Evolutionary conservation across 2,329 filamentous ascomycete genomes (phyloP), one percentile per base, ranked within the genome.

Genomic region (Pyrenophora graminea): DNA sequence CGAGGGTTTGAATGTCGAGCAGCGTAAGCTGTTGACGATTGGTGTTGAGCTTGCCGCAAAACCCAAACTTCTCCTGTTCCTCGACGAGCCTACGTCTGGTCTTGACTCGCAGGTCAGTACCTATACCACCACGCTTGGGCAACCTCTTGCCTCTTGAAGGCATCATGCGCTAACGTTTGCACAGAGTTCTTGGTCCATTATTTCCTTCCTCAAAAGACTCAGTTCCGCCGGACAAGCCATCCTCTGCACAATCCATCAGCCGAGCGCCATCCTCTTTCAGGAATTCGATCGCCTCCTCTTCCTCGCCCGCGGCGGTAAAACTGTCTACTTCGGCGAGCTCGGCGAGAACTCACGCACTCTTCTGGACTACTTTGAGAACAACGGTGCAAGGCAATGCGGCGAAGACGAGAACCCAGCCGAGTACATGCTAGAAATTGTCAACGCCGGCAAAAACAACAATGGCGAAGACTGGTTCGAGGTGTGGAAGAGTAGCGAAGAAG

Each of bases 31-130:
- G 41, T 76, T 89, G 7, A 89, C 87, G 0, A 90, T 90, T 52
- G 87, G 85, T 55, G 86, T 89, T 8, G 87, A 90, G 65, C 75
- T 90, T 12, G 87, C 86, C 6, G 86, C 87, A 2, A 85, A 88
- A 65, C 87, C 87, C 0, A 80, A 80, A 53, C 76, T 86, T 0
- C 71, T 86, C 0, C 78, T 87, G 1, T 87, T 86, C 72, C 75
- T 86, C 7, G 84, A 86, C 43, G 83, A 86, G 61, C 85, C 45
- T 2, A 80, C 78, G 69, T 74, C 79, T 19, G 85, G 85, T 39
- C 79, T 89, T 3, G 86, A 88, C 82, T 87, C 59, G 38, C 64
- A 63, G 53, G 62, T 63, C 19, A 56, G 58, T 58, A 15, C 12
- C 2, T 6, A 12, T 17, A 2, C 12, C 23, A 6, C 40, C 1